Base-by-base conservation (phyloP, 495 filamentous ascomycete genomes). In the Venustampulla echinocandica region DNA sequence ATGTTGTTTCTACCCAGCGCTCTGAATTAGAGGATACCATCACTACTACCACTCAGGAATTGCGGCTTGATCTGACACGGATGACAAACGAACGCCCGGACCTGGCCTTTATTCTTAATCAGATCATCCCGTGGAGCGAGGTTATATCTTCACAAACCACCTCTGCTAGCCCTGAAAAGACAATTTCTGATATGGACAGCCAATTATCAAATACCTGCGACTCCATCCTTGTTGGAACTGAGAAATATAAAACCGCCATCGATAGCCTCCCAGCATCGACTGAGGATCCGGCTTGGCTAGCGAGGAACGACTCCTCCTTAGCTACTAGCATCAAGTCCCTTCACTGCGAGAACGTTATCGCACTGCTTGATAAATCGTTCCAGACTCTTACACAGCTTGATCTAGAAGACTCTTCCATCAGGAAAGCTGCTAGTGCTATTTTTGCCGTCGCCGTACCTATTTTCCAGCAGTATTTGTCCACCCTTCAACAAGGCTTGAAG, bases 381-480 rank as follows among this genome's bases (percentile, higher is more conserved):
- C 54, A 61, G 30, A 61, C 71, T 28, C 59, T 86, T 33, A 64
- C 76, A 17, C 23, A 47, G 33, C 40, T 85, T 6, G 64, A 79
- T 45, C 58, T 70, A 5, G 54, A 61, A 36, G 64, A 76, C 20
- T 37, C 56, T 10, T 37, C 57, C 14, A 60, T 63, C 25, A 62
- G 78, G 35, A 56, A 65, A 23, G 52, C 71, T 24, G 76, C 76
- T 2, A 64, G 71, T 18, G 79, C 82, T 4, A 53, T 90, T 17
- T 73, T 87, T 46, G 74, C 79, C 2, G 73, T 80, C 22, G 62
- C 89, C 22, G 56, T 78, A 3, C 90, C 92, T 0, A 81, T 96
- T 37, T 56, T 92, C 10, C 68, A 80, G 44, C 81, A 87, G 55
- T 98, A 89, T 54, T 67, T 68, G 27, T 61, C 69, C 18, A 79